These are phyloP conservation scores for Colletotrichum godetiae DNA, from an alignment of 2,329 filamentous ascomycete species.

Conservation along the genomic window DNA sequence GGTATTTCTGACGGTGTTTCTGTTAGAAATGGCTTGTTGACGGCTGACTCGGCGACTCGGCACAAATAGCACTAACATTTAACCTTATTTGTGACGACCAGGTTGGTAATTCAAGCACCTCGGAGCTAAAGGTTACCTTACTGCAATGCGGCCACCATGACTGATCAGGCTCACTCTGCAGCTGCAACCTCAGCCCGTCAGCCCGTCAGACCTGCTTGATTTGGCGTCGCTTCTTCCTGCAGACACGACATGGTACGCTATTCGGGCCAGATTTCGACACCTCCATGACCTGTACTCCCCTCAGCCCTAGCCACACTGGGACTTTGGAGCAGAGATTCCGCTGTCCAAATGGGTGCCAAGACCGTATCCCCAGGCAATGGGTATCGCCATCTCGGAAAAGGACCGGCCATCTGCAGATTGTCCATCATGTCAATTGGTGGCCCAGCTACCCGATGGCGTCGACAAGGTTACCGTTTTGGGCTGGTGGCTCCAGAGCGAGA, in stretches of 20 bases:
- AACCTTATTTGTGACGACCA: conserved; percentile 7
- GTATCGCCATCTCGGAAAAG: background rate
- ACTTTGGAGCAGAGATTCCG: background rate
- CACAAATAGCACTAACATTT: conserved; percentile 17
- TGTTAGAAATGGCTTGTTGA: background rate
- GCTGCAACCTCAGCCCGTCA: background rate
- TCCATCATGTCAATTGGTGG: background rate
- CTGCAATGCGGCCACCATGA: background rate
- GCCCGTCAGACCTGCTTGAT: background rate
- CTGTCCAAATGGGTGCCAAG: background rate
- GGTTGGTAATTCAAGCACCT: background rate
- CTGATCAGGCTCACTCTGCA: background rate
- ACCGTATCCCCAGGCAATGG: too few relatives aligned
- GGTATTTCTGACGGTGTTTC: background rate
- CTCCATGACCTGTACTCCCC: background rate
- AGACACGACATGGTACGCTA: background rate
- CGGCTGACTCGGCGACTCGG: background rate
- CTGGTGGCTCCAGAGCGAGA: conserved; percentile 8
- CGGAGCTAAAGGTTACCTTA: background rate
- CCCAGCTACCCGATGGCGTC: background rate
- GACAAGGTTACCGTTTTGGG: background rate
- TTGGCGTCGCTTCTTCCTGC: background rate
- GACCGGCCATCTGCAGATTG: background rate
- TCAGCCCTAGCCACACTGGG: background rate
- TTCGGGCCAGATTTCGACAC: background rate